phyloP scores from a whole-genome alignment of 2,329 filamentous ascomycete species.

The Xylariaceae sp. region DNA sequence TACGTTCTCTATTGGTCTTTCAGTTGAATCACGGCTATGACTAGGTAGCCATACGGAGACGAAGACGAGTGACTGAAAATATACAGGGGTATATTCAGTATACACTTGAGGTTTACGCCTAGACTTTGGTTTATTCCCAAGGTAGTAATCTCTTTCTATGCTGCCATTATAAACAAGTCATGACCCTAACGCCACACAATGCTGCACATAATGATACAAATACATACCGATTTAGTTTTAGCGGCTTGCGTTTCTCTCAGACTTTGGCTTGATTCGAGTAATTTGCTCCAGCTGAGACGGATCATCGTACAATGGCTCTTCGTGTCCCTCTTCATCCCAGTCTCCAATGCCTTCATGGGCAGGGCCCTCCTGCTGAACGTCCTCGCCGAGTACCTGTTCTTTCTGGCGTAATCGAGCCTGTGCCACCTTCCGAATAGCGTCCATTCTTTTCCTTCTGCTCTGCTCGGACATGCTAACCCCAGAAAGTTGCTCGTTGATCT shows the following conservation, averaged over 20 bases:
- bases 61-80: not conserved
- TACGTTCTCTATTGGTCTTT: too few relatives aligned
- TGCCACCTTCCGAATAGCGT: slow-evolving; percentile 33
- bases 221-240: not conserved
- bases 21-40: too few relatives aligned
- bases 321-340: slow-evolving; percentile 45
- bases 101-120: too few relatives aligned
- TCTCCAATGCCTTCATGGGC: slow-evolving; percentile 35
- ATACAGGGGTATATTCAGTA: not conserved
- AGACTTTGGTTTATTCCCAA: too few relatives aligned
- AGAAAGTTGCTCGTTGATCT: slow-evolving; percentile 69
- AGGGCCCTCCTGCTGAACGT: slow-evolving; percentile 4
- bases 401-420: slow-evolving; percentile 24
- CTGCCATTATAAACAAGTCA: slow-evolving; percentile 6
- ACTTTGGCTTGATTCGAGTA: slow-evolving; percentile 6
- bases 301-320: slow-evolving; percentile 43
- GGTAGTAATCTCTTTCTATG: not conserved
- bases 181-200: slow-evolving; percentile 21
- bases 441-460: slow-evolving; percentile 41
- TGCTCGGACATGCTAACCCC: slow-evolving; percentile 57
- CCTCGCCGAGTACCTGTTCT: slow-evolving; percentile 33
- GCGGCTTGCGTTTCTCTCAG: not conserved
- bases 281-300: slow-evolving; percentile 30
- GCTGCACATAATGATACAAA: slow-evolving; percentile 20
- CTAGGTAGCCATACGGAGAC: too few relatives aligned